Base-by-base conservation (phyloP, 331 rosid species). In the Prunus yedoensis region DNA sequence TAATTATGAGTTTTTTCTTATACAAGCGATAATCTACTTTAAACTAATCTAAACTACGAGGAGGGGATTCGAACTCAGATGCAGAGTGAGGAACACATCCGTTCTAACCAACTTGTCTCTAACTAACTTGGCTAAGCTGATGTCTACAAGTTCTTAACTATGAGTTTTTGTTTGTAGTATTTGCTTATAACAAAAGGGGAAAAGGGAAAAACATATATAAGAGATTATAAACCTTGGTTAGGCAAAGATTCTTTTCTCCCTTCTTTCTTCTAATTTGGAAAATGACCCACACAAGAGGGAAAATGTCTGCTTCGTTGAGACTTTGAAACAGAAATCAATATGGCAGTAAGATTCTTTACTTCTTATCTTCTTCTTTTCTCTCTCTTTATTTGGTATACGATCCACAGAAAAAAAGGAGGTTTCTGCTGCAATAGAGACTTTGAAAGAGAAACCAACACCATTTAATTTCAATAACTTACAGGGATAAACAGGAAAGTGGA, bases 61-160 rank as follows among this genome's bases (percentile, higher is more conserved):
- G 2, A 0, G 7, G 43, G 8, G 2, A 38, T 38, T 38, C 0
- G 0, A 38, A 38, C 8, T 38, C 2, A 0, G 0, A 0, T 38
- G 0, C 9, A 38, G 0, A 38, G 2, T 38, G 0, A 0, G 0
- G 0, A 7, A 0, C 0, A 38, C 9, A 38, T 38, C 9, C 9
- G 9, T 38, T 38, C 0, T 38, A 6, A 6, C 2, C 2, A 38
- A 5, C 43, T 38, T 25, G 27, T 25, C 27, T 38, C 0, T 38
- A 6, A 7, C 2, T 0, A 38, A 5, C 43, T 38, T 6, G 43
- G 43, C 43, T 6, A 1, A 6, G 23, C 23, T 21, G 23, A 21
- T 21, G 23, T 21, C 23, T 21, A 21, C 23, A 23, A 23, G 25
- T 23, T 23, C 25, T 38, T 38, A 38, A 38, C 7, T 38, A 38